Base-by-base conservation (phyloP, 2,329 filamentous ascomycete species). In the Talaromyces funiculosus region DNA sequence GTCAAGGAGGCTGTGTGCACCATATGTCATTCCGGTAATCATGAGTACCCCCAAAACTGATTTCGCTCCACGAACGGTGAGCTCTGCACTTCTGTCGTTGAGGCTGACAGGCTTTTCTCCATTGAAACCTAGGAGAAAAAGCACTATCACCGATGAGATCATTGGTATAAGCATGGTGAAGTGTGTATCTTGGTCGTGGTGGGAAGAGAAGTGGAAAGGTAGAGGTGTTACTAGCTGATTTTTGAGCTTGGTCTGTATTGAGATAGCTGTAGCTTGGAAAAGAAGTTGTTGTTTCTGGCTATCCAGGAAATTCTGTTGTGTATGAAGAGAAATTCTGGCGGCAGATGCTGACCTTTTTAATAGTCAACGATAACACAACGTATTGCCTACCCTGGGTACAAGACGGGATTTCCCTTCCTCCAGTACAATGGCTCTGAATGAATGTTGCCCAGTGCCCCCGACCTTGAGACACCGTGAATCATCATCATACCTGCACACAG, bases 61-160 rank as follows among this genome's bases (percentile, higher is more conserved):
- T 29, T 38, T 45, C 10, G 8, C 31, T 14, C 20, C 22, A 35
- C 47, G 53, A 5, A 37, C 18, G 16, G 35, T 37, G n/a, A 51
- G 20, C 29, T 16, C 3, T 14, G 20, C 1, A 26, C 31, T n/a
- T n/a, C 2, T 18, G 35, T n/a, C 35, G 53, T 5, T 8, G 31
- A 8, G 31, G 26, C 33, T 18, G 20, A 24, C 14, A 45, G 22
- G 12, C 26, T 4, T 12, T 26, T 45, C 42, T 45, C 42, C 18
- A 31, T 57, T 53, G 35, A 61, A 61, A 18, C 45, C 53, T 18
- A 57, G 53, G 45, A 61, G 37, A 29, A 61, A 53, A 5, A 62
- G 22, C 12, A 43, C n/a, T 7, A 57, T 37, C 20, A 62, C 3
- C 18, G 56, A 53, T 14, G 42, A 37, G 20, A 53, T 20, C 1